Base-by-base conservation (phyloP, 768 basidiomycete species). In the Boletellus ananas region DNA sequence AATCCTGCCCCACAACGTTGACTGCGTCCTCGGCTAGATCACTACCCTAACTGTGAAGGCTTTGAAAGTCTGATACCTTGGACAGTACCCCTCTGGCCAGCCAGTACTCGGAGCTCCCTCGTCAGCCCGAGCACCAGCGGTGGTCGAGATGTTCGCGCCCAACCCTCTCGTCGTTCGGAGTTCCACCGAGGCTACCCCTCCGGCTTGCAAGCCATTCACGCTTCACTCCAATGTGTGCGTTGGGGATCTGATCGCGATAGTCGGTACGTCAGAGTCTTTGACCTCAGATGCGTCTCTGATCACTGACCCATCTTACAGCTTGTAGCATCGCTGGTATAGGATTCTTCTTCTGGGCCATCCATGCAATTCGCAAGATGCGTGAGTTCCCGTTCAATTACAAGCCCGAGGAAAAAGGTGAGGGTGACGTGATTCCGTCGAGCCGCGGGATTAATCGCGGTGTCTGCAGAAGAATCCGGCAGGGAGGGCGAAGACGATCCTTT, bases 241-340 rank as follows among this genome's bases (percentile, higher is more conserved):
- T 4, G 63, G 65, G 0, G 59, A 64, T 46, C 11, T 64, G 17
- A 25, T 64, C 34, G 55, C 49, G 3, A 59, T 67, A 34, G 3
- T 64, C 8, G 65, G 65, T 59, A 29, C 3, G 62, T 50, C 8
- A 4, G n/a, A n/a, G 25, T 20, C n/a, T 17, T 16, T n/a, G 23
- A 25, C 23, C 4, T 25, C 4, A 5, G 1, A 29, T 21, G 1
- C 31, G 2, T 23, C n/a, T 44, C 20, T 50, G 21, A 29, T 29
- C 9, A 11, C 11, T 29, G 29, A 18, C 43, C 38, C 38, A 31
- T 27, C 37, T 29, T 9, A 12, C 29, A 62, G 51, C 47, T 2
- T 64, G 52, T 40, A 41, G 61, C 14, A 14, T 62, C 16, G 55
- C 62, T 16, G 56, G 52, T 1, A 2, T 64, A 2, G 60, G 61